Evolutionary conservation across 2,329 filamentous ascomycete genomes (phyloP), one percentile per base, ranked within the genome.

Genomic region (Botrytis sinoallii): DNA sequence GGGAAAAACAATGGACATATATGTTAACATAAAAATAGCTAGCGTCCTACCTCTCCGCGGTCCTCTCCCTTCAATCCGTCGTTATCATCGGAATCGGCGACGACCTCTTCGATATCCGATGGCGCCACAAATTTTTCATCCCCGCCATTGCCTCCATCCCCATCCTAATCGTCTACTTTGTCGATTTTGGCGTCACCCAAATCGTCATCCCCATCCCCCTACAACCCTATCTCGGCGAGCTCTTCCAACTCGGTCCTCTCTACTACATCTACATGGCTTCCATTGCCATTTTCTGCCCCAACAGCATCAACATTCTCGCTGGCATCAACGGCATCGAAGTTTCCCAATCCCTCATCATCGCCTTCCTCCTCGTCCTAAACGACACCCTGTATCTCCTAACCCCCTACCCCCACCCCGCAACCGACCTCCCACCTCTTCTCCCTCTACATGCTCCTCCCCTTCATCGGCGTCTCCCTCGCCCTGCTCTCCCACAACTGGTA

Each of bases 291-390:
- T 99, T 99, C 85, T 97, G 94, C 78, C 95, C 96, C 10, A 98
- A 99, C 85, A 94, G 94, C 83, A 99, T 99, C 88, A 99, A 99
- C 86, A 99, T 99, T 84, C 86, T 99, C n/a, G 96, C 96, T 0
- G 96, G 96, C n/a, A 93, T 99, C 83, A 99, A 99, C 83, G 96
- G 96, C 72, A 96, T 99, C 82, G 96, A 99, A 83, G 96, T 98
- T 72, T 90, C 92, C 18, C 96, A 99, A 84, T 98, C 94, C 74
- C 86, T 99, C 76, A 93, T 97, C 76, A 93, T 99, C 81, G 95
- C 95, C 40, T 83, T 90, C 71, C 88, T 98, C 69, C 89, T 99
- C 77, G 89, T 92, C 74, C 84, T 94, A 81, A 99, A 99, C 84
- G 96, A 98, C 82, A 86, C 88, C 70, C 87, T 98, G 76, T 99